These are phyloP conservation scores for Fusarium hainanense DNA, from an alignment of 2,329 filamentous ascomycete genomes.

Conservation along the genomic window DNA sequence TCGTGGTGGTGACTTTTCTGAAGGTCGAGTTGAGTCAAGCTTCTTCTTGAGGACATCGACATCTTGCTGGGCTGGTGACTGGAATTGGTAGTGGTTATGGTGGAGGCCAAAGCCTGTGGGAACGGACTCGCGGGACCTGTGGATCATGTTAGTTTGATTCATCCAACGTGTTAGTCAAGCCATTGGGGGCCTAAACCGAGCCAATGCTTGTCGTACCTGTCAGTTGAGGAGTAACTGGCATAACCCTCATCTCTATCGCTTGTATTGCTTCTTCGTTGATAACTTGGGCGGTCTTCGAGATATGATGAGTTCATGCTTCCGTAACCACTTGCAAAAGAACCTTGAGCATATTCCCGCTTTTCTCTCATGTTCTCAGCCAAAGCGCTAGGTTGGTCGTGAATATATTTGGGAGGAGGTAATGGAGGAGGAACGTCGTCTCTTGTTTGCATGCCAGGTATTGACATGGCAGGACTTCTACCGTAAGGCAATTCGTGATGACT, in stretches of 20 bases:
- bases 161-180: neutral
- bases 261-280: slow-evolving; percentile 48
- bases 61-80: slow-evolving; percentile 59
- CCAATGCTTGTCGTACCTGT: slow-evolving; percentile 47
- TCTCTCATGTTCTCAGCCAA: slow-evolving; percentile 47
- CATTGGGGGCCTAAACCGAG: neutral
- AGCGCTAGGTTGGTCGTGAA: slow-evolving; percentile 49
- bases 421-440: slow-evolving; percentile 56
- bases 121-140: slow-evolving; percentile 57
- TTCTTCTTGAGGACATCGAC: slow-evolving; percentile 66
- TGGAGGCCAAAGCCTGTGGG: slow-evolving; percentile 59
- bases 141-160: slow-evolving; percentile 31
- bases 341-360: slow-evolving; percentile 46
- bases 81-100: slow-evolving; percentile 62
- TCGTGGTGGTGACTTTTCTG: slow-evolving; percentile 60
- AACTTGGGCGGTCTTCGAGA: slow-evolving; percentile 50
- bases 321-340: slow-evolving; percentile 54
- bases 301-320: slow-evolving; percentile 54
- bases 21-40: slow-evolving; percentile 60
- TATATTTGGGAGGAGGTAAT: slow-evolving; percentile 58
- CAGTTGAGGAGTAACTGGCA: slow-evolving; percentile 55
- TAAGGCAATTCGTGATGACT: slow-evolving; percentile 49
- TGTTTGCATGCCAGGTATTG: slow-evolving; percentile 55
- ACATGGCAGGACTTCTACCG: slow-evolving; percentile 54
- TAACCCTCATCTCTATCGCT: slow-evolving; percentile 57